Conservation (phyloP, 441 rosid species). For the Arabidopsis hybrid region DNA sequence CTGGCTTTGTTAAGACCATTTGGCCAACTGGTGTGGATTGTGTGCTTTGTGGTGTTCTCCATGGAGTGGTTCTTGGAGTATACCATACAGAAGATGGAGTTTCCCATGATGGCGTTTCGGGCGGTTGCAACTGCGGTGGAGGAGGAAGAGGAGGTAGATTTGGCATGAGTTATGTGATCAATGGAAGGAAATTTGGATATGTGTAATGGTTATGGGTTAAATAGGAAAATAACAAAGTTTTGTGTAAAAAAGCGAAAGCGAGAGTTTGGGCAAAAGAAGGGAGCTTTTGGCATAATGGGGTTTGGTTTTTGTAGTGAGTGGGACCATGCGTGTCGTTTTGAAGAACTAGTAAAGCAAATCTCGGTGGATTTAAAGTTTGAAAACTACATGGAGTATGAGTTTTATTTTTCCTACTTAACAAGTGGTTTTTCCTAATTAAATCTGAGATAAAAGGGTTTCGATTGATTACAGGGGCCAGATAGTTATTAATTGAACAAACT, state of each 20-base stretch:
- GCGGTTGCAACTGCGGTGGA: slow-evolving; percentile 34
- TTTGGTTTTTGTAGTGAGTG: slow-evolving; percentile 47
- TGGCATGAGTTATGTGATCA: slow-evolving; percentile 39
- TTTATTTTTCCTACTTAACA: slow-evolving; percentile 48
- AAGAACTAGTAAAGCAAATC: slow-evolving; percentile 53
- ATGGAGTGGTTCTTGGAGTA: slow-evolving; percentile 49
- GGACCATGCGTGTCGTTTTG: slow-evolving; percentile 60
- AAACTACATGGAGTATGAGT: slow-evolving; percentile 34
- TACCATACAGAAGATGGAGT: slow-evolving; percentile 46
- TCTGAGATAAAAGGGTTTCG: slow-evolving; percentile 12
- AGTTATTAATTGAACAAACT: neutral
- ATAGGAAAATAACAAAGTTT: slow-evolving; percentile 9
- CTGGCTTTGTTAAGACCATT: slow-evolving; percentile 51
- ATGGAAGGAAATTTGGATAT: slow-evolving; percentile 40
- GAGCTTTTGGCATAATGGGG: slow-evolving; percentile 53
- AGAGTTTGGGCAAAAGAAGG: slow-evolving; percentile 40
- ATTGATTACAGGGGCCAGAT: slow-evolving; percentile 31
- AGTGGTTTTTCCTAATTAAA: slow-evolving; percentile 48
- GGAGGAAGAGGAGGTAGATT: slow-evolving; percentile 45
- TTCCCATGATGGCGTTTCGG: slow-evolving; percentile 47
- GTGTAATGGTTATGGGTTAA: slow-evolving; percentile 34
- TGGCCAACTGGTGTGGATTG: slow-evolving; percentile 44
- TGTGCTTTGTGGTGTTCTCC: slow-evolving; percentile 47
- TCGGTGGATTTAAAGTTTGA: slow-evolving; percentile 51
- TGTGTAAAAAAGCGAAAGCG: slow-evolving; percentile 40